Base-by-base conservation (phyloP, 805 yeast genomes). In the Lipomyces sp. region DNA sequence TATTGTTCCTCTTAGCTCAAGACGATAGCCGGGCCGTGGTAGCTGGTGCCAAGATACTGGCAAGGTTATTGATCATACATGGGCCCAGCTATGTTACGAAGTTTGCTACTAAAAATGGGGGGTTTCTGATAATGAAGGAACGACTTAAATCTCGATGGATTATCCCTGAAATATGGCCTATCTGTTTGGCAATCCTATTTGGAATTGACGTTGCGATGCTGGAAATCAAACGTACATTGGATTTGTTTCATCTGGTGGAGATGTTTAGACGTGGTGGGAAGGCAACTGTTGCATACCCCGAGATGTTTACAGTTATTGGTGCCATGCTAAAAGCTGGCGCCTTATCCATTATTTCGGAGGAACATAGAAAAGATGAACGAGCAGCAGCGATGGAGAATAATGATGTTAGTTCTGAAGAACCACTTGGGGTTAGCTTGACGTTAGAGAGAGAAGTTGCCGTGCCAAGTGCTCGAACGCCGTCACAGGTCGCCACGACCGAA, bases 1-100 rank as follows among this genome's bases (percentile, higher is more conserved):
- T 85, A 2, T 73, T 90, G 8, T 77, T 90, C 10, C 74, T 89
- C 13, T 73, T 89, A 11, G 77, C 84, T 61, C 80, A 80, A 65
- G 71, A 73, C 5, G 73, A 81, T 61, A 68, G 80, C 37, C 74
- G 77, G 57, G 82, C 72, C 24, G 78, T 75, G n/a, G 75, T 77
- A 45, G 68, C 73, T 7, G 74, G 78, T 0, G 64, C 81, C n/a
- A 76, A 77, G n/a, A 75, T 90, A 13, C 74, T 90, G 24, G 77
- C 87, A 4, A 81, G 82, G 63, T 75, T 87, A 3, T 76, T 90
- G 18, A 75, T 79, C 15, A 75, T 81, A 5, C 75, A 83, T 5
- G 87, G 87, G 0, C 74, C 81, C 2, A 80, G 80, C 39, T 80
- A 82, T 2, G 83, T 83, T 62, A 80, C 78, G 34, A 76, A 82